A percentile compares a stretch with the other conserved stretches of the same genome.
These are phyloP conservation scores for Termitomyces sp. DNA, from an alignment of 768 basidiomycete species.

Conservation along the genomic window DNA sequence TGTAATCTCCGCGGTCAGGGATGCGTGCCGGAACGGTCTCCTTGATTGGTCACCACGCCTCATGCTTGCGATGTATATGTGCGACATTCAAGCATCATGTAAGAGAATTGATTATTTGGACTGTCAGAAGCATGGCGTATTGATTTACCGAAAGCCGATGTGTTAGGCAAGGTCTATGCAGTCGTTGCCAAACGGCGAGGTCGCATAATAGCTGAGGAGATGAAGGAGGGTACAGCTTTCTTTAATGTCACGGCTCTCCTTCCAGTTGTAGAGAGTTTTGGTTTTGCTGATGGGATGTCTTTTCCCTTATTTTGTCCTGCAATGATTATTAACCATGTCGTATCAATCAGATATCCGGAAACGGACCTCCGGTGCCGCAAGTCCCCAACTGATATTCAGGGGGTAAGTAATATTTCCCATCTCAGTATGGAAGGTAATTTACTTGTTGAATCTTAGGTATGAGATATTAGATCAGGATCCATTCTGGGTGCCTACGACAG, in stretches of 20 bases:
- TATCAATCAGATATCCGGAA: conserved; percentile 79
- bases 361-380: conserved; percentile 93
- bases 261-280: conserved; percentile 96
- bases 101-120: conserved; percentile 23
- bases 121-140: neutral
- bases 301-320: neutral
- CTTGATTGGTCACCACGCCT: conserved; percentile 97
- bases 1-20: conserved; percentile 81
- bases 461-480: conserved; percentile 92
- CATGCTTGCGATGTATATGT: conserved; percentile 97
- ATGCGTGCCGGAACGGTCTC: conserved; percentile 84
- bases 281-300: conserved; percentile 85
- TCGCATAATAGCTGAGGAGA: conserved; percentile 91
- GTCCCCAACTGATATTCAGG: conserved; percentile 94
- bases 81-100: conserved; percentile 98
- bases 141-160: conserved; percentile 81
- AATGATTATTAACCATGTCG: conserved; percentile 6
- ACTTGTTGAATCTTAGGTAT: conserved; percentile 47
- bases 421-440: neutral
- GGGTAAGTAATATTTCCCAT: conserved; percentile 46
- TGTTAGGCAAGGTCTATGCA: conserved; percentile 94
- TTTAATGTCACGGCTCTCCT: conserved; percentile 88
- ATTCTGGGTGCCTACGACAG: conserved; percentile 97
- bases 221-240: conserved; percentile 96
- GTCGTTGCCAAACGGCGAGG: conserved; percentile 91